Base-by-base conservation (phyloP, 2,329 filamentous ascomycete genomes). In the Westerdykella ornata region DNA sequence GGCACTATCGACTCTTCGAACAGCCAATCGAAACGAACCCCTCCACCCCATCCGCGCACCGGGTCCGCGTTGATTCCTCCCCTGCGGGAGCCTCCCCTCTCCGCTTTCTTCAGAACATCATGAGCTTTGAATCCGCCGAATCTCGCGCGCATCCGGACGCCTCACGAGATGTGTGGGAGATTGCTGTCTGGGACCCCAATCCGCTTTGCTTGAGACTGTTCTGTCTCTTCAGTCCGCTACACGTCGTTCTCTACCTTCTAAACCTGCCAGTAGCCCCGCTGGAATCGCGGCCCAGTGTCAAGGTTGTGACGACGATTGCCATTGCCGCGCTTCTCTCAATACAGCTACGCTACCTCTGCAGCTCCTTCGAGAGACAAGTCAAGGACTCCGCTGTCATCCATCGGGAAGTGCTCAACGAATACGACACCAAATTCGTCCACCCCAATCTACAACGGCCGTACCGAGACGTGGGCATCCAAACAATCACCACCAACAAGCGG, bases 391-490 rank as follows among this genome's bases (percentile, higher is more conserved):
- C 81, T 2, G 76, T 96, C 35, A 84, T 98, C 44, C 88, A 94
- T 53, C 88, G 84, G 54, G 86, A 97, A 66, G 90, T 97, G 4
- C 75, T 97, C 68, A 83, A 88, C 62, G 92, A 98, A 68, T 98
- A 98, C 61, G 88, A 97, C 61, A 86, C 81, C 53, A 98, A 98
- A 69, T 96, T 84, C 59, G 92, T 98, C 1, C 88, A 94, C 57
- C 92, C 92, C 2, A 77, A 82, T 9, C 78, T 94, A n/a, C 85
- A 94, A 53, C 85, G 84, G 6, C 73, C 85, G 4, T 85, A 94
- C 50, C 73, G 82, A 50, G 78, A 84, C 56, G 88, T 90, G 1
- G 85, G 80, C 5, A 92, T 85, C 1, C 90, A 97, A 63, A 82
- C 84, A 44, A 80, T 55, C 53, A 57, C 63, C 5, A 57, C 53